Conservation (phyloP, 805 yeast species). For the Yarrowia sp. region DNA sequence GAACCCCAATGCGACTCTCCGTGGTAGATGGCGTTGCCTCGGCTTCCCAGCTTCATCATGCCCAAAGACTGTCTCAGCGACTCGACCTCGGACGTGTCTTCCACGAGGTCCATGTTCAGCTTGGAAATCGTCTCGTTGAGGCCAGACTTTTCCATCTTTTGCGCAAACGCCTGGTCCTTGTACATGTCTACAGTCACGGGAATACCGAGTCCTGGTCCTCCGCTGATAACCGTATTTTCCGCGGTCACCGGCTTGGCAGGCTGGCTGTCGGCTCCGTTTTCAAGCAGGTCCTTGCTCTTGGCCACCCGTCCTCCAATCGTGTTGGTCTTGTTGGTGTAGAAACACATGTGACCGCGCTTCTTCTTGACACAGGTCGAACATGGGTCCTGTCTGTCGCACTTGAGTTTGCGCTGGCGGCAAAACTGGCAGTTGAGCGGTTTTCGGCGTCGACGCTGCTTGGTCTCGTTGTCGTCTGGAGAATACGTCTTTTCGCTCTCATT, state of each 20-base stretch:
- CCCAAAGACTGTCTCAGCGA: constrained; percentile 48
- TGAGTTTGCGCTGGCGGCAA: constrained; percentile 50
- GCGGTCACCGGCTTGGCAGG: not conserved
- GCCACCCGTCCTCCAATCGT: constrained; percentile 31
- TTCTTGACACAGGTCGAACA: constrained; percentile 49
- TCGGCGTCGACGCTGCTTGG: constrained; percentile 46
- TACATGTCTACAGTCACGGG: constrained; percentile 26
- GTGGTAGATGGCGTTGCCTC: constrained; percentile 49
- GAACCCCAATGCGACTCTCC: constrained; percentile 51
- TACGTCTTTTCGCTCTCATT: not conserved
- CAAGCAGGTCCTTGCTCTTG: constrained; percentile 31
- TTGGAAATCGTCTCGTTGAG: constrained; percentile 24
- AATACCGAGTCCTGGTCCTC: not conserved
- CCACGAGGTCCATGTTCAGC: constrained; percentile 39
- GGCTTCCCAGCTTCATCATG: constrained; percentile 49
- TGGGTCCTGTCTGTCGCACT: constrained; percentile 50
- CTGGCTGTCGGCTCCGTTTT: not conserved
- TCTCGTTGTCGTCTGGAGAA: constrained; percentile 6
- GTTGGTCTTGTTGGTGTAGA: constrained; percentile 39
- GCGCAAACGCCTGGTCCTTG: constrained; percentile 10
- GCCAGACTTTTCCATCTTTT: constrained; percentile 20
- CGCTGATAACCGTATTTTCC: not conserved
- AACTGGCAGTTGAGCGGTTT: constrained; percentile 48
- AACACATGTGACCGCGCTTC: constrained; percentile 41
- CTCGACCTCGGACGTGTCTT: constrained; percentile 39